Evolutionary conservation across 257 asterid species (phyloP).

Genomic region (Nemophila menziesii): DNA sequence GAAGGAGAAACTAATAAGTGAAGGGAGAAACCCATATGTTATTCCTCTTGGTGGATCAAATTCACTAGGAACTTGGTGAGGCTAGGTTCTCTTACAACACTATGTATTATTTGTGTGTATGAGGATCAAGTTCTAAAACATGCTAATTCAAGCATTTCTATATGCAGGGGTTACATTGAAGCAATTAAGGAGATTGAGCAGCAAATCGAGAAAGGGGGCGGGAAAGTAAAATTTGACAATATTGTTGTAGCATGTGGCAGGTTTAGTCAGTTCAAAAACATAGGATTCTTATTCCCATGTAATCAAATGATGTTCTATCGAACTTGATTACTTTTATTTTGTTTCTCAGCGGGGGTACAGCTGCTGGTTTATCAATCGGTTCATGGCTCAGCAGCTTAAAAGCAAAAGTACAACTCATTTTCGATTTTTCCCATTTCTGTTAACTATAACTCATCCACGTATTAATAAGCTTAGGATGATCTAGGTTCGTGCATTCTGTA

Average conservation of each 20-base stretch:
- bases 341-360: constrained; percentile 81
- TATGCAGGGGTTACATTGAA: constrained; percentile 86
- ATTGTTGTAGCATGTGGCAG: constrained; percentile 95
- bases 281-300: neutral
- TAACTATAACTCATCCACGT: neutral
- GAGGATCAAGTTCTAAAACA: neutral
- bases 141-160: neutral
- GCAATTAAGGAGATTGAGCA: constrained; percentile 78
- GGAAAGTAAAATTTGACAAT: constrained; percentile 41
- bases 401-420: constrained; percentile 45
- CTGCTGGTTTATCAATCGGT: constrained; percentile 82
- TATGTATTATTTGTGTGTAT: constrained; percentile 6
- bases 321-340: constrained; percentile 9
- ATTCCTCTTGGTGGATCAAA: constrained; percentile 97
- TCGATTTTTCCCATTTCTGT: constrained; percentile 8
- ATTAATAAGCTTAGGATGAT: constrained; percentile 8
- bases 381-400: constrained; percentile 58
- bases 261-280: constrained; percentile 27
- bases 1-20: constrained; percentile 64
- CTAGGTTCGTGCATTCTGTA: constrained; percentile 75
- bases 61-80: constrained; percentile 93
- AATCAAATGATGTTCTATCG: neutral
- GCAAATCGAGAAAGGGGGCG: constrained; percentile 34
- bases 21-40: constrained; percentile 90
- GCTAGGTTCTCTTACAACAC: constrained; percentile 1